These are phyloP conservation scores for Acanthamoeba rhysodes DNA, from an alignment of 208 protist species.

Conservation along the genomic window DNA sequence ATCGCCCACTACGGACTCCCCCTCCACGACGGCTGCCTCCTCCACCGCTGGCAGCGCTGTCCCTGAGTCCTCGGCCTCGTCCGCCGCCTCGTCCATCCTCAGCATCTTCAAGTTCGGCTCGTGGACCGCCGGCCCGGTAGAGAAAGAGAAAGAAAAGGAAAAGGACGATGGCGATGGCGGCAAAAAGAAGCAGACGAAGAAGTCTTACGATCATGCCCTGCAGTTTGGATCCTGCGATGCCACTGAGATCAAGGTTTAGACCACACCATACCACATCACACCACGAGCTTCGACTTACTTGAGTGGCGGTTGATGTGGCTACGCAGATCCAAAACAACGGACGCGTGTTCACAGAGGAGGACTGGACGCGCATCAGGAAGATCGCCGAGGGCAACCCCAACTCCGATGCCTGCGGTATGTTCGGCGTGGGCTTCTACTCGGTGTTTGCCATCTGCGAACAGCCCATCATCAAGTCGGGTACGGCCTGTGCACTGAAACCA, in stretches of 20 bases:
- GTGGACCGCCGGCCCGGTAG: background rate
- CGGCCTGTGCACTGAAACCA: too few species aligned
- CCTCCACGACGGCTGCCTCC: background rate
- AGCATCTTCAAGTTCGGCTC: constrained; percentile 70
- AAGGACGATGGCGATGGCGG: background rate
- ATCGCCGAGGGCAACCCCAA: constrained; percentile 72
- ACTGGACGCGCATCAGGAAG: constrained; percentile 70
- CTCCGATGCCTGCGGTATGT: constrained; percentile 71
- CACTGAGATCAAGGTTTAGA: constrained; percentile 37
- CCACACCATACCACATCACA: too few species aligned
- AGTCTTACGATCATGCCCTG: background rate
- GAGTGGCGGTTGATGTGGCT: background rate
- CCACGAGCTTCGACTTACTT: background rate
- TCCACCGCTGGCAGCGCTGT: background rate
- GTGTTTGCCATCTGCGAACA: constrained; percentile 73
- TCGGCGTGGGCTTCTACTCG: constrained; percentile 70
- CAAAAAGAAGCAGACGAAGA: background rate
- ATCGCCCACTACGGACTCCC: background rate
- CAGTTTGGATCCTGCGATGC: constrained; percentile 44
- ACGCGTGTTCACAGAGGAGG: constrained; percentile 31
- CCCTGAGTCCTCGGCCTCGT: constrained; percentile 22
- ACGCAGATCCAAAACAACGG: constrained; percentile 59
- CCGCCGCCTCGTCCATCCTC: constrained; percentile 65
- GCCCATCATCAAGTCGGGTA: constrained; percentile 73
- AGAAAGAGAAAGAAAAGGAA: background rate